Percentiles rank a stretch among this genome's conserved stretches.
Conservation (phyloP, 1,139 yeast genomes). For the Suhomyces bolitotheri region DNA sequence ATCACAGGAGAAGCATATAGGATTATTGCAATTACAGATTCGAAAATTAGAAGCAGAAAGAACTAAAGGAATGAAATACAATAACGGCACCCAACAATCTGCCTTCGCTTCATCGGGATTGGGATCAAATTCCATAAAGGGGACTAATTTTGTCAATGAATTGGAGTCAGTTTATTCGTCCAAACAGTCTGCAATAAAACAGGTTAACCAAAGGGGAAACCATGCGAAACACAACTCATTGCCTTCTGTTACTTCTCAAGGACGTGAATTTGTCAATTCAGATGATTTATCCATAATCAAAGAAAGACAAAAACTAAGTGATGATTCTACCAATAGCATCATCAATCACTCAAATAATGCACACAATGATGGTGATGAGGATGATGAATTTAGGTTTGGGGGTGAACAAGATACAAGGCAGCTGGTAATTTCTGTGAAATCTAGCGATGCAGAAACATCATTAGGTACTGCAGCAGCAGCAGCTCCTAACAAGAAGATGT, state of each 20-base stretch:
- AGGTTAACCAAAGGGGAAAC: not conserved
- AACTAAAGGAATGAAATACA: slow-evolving; percentile 4
- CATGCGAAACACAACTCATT: slow-evolving; percentile 6
- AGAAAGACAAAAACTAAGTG: slow-evolving; percentile 7
- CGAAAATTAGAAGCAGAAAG: slow-evolving; percentile 22
- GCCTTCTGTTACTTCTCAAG: slow-evolving; percentile 6
- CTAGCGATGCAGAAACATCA: slow-evolving; percentile 2
- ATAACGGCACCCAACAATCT: not conserved
- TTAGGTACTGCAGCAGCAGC: too few relatives aligned
- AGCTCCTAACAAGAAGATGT: too few relatives aligned
- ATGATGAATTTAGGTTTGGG: slow-evolving; percentile 7
- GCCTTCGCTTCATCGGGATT: slow-evolving; percentile 1
- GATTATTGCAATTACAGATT: slow-evolving; percentile 25
- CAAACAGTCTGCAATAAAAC: slow-evolving; percentile 9
- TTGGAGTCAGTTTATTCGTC: slow-evolving; percentile 20
- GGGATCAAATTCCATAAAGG: slow-evolving; percentile 4
- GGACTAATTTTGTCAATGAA: slow-evolving; percentile 18
- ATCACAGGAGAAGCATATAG: slow-evolving; percentile 32
- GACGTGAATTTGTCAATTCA: slow-evolving; percentile 9
- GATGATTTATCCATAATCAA: slow-evolving; percentile 19
- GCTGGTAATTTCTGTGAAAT: slow-evolving; percentile 8
- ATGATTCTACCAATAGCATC: not conserved
- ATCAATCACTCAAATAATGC: not conserved
- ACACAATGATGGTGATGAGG: slow-evolving; percentile 1
- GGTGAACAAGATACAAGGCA: slow-evolving; percentile 2